A percentile compares a stretch with the other conserved stretches of the same genome.
Conservation (phyloP, 768 basidiomycete genomes). For the Suillus subaureus region DNA sequence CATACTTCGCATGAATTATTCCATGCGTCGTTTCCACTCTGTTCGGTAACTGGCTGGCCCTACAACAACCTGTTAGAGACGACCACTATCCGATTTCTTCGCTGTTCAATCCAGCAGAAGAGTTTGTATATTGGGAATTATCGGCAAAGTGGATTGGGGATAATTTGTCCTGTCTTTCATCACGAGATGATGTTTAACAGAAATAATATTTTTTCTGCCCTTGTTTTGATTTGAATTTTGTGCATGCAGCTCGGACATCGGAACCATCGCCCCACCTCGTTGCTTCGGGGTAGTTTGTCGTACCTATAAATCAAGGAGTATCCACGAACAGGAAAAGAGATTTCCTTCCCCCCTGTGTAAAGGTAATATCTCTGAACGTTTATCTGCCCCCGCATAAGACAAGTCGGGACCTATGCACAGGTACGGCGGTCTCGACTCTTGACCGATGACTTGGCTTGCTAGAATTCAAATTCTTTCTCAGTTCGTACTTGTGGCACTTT, state of each 20-base stretch:
- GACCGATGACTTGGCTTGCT: slow-evolving; percentile 23
- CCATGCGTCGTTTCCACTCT: not conserved
- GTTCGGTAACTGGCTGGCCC: not conserved
- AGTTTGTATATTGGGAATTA: not conserved
- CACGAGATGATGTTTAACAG: not conserved
- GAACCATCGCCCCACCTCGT: slow-evolving; percentile 11
- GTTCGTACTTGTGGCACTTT: not conserved
- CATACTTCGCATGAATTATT: not conserved
- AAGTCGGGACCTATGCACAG: slow-evolving; percentile 19
- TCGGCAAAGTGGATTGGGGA: not conserved
- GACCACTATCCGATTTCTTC: not conserved
- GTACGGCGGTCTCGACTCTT: slow-evolving; percentile 22
- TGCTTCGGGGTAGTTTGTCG: slow-evolving; percentile 10
- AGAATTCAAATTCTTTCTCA: slow-evolving; percentile 4
- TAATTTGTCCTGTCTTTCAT: not conserved
- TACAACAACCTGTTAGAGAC: not conserved
- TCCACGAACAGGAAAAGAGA: slow-evolving; percentile 13
- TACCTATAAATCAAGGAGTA: slow-evolving; percentile 17
- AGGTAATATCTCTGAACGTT: slow-evolving; percentile 11
- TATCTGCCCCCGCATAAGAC: slow-evolving; percentile 15
- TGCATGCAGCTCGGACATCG: slow-evolving; percentile 16
- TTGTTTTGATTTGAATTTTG: slow-evolving; percentile 2
- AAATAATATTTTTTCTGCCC: not conserved
- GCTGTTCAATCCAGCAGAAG: not conserved
- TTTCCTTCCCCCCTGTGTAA: slow-evolving; percentile 18